Evolutionary conservation across 2,329 filamentous ascomycete genomes (phyloP).

Genomic region (Arthrobotrys sinensis): DNA sequence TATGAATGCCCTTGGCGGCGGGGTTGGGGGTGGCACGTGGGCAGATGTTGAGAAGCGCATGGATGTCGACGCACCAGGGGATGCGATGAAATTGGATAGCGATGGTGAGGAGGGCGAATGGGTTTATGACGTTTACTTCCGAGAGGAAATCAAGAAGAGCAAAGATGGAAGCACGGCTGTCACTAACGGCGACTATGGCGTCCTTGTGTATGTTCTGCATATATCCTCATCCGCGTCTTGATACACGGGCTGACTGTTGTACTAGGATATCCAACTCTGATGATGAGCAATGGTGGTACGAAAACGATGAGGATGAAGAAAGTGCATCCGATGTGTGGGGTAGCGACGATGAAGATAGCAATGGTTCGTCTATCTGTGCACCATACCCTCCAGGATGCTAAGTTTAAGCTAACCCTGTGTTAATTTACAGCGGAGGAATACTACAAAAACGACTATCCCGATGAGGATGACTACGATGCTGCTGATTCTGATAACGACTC

Average conservation of each 20-base stretch:
- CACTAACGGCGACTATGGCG: constrained; percentile 60
- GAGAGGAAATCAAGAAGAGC: constrained; percentile 62
- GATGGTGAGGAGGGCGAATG: constrained; percentile 62
- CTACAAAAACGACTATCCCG: constrained; percentile 65
- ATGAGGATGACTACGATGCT: constrained; percentile 62
- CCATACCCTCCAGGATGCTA: constrained; percentile 12
- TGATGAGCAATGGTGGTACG: constrained; percentile 65
- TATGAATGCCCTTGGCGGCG: constrained; percentile 62
- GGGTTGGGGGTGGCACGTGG: constrained; percentile 64
- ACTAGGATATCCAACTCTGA: constrained; percentile 61
- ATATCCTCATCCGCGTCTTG: constrained; percentile 15
- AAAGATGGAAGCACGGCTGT: constrained; percentile 47
- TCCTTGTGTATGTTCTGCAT: constrained; percentile 57
- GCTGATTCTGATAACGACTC: constrained; percentile 62
- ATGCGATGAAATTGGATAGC: constrained; percentile 57
- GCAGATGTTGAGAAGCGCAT: constrained; percentile 57
- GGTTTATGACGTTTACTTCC: constrained; percentile 65
- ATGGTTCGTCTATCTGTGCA: constrained; percentile 57
- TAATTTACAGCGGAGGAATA: constrained; percentile 63
- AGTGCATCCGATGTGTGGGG: constrained; percentile 63
- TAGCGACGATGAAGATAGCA: constrained; percentile 64
- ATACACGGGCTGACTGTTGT: constrained; percentile 33
- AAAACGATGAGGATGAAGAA: constrained; percentile 63
- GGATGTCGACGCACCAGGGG: constrained; percentile 47
- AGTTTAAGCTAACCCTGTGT: constrained; percentile 19